Evolutionary conservation across 2,329 filamentous ascomycete species (phyloP).

Genomic region (Didymella segeticola): DNA sequence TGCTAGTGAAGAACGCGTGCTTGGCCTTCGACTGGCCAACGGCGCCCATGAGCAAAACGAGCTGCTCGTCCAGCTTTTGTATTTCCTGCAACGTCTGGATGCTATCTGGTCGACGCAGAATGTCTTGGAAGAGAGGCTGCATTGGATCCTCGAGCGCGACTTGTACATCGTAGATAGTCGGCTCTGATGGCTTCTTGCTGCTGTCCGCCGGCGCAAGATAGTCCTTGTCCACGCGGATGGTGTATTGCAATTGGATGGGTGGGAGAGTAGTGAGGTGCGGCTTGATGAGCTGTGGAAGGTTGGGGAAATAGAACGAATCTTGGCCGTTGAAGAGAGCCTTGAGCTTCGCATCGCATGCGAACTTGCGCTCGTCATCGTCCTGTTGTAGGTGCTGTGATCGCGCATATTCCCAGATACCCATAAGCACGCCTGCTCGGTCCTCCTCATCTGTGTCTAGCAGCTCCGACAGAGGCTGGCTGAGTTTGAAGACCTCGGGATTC

Average conservation of each 20-base stretch:
- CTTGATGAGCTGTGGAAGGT: slow-evolving; percentile 80
- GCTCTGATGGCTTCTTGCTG: slow-evolving; percentile 66
- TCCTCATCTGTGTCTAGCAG: slow-evolving; percentile 87
- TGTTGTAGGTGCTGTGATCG: slow-evolving; percentile 85
- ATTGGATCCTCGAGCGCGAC: slow-evolving; percentile 86
- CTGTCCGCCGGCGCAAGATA: slow-evolving; percentile 70
- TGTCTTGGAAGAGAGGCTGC: slow-evolving; percentile 67
- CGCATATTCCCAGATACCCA: slow-evolving; percentile 96
- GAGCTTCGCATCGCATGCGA: slow-evolving; percentile 85
- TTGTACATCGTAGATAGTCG: slow-evolving; percentile 89
- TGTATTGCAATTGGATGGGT: slow-evolving; percentile 86
- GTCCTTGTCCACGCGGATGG: slow-evolving; percentile 81
- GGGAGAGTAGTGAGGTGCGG: slow-evolving; percentile 79
- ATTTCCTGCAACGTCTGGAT: slow-evolving; percentile 78
- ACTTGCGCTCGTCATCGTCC: slow-evolving; percentile 91
- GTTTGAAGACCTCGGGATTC: slow-evolving; percentile 79
- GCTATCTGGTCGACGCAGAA: slow-evolving; percentile 51
- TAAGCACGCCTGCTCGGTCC: slow-evolving; percentile 84
- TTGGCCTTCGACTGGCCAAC: slow-evolving; percentile 86
- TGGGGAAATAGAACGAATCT: slow-evolving; percentile 83
- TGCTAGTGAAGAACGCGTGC: slow-evolving; percentile 81
- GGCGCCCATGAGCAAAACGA: slow-evolving; percentile 82
- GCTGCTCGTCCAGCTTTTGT: slow-evolving; percentile 78
- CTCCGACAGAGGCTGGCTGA: slow-evolving; percentile 80
- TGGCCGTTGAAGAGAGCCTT: slow-evolving; percentile 74